Conservation (phyloP, 2,329 filamentous ascomycete species). For the Fusarium bulbicola region DNA sequence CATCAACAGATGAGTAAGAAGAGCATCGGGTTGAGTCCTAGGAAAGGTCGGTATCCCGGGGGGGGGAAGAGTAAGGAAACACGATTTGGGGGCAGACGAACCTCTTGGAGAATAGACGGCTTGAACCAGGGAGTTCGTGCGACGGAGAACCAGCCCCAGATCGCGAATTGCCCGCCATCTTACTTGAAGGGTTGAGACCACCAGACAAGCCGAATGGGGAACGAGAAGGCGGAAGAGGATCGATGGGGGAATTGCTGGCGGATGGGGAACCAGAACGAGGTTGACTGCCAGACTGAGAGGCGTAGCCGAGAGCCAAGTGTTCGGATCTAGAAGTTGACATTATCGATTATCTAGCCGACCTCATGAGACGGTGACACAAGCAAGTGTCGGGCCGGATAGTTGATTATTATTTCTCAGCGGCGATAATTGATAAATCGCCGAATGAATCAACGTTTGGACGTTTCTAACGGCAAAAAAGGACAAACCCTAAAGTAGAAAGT, state of each 20-base stretch:
- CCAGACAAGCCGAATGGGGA: conserved; percentile 77
- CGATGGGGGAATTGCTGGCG: conserved; percentile 81
- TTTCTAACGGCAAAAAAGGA: conserved; percentile 31
- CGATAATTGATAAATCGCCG: conserved; percentile 14
- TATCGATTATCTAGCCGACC: conserved; percentile 79
- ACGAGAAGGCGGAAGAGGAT: conserved; percentile 71
- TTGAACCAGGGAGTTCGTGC: conserved; percentile 80
- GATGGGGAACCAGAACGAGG: conserved; percentile 82
- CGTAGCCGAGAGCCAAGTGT: conserved; percentile 85
- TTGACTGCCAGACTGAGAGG: conserved; percentile 73
- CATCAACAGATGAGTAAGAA: background rate
- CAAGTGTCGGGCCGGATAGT: conserved; percentile 40
- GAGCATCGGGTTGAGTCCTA: background rate
- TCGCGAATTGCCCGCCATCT: conserved; percentile 70
- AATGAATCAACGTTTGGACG: conserved; percentile 29
- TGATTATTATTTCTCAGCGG: conserved; percentile 41
- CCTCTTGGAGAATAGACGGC: conserved; percentile 91
- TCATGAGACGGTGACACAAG: conserved; percentile 52
- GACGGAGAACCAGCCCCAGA: conserved; percentile 96
- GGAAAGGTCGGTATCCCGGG: conserved; percentile 19
- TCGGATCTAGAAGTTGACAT: conserved; percentile 91
- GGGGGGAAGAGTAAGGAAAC: background rate
- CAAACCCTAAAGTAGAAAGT: conserved; percentile 16
- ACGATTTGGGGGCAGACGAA: conserved; percentile 58
- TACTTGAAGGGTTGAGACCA: conserved; percentile 65